Evolutionary conservation across 768 basidiomycete genomes (phyloP), one percentile per base, ranked within the genome.

Genomic region (Paxillus rubicundulus): DNA sequence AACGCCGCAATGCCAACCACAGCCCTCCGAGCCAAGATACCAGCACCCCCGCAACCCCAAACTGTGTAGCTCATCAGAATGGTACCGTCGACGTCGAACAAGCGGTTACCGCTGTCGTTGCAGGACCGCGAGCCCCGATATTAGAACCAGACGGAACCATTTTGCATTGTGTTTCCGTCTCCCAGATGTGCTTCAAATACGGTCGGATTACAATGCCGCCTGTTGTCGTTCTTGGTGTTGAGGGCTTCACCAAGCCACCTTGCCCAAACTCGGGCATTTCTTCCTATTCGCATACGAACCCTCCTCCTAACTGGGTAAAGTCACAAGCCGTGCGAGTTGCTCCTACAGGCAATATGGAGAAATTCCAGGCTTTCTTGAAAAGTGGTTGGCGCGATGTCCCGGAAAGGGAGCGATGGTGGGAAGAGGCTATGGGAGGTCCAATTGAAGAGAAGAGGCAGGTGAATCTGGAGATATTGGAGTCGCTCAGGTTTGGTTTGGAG

Each of bases 181-280:
- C 82, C 27, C 82, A 80, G 47, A 52, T 80, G 18, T 87, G 85
- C 61, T 88, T 82, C 77, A 91, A 90, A 65, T 62, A 77, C 18
- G 84, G 82, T 0, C 78, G 87, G 1, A 84, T 90, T 53, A 89
- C 86, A n/a, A 76, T 89, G 47, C 88, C 87, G 2, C 89, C 89
- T 13, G 74, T 75, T 3, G 52, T 91, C 55, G 78, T 79, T 9
- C 66, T 89, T 32, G 85, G 81, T 1, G 58, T 72, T 1, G 82
- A 85, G 53, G 89, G 89, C 0, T 81, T 85, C 58, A 62, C 63
- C 33, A 59, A 62, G 20, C 66, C 71, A 3, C 60, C 56, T 3
- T 18, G 41, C 13, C 17, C 47, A 4, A 53, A 37, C 16, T 12
- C 20, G 2, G 20, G 9, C 20, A 27, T 20, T 27, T 70, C 66